Evolutionary conservation across 306 rosid genomes (phyloP).

Genomic region (Cicer arietinum): DNA sequence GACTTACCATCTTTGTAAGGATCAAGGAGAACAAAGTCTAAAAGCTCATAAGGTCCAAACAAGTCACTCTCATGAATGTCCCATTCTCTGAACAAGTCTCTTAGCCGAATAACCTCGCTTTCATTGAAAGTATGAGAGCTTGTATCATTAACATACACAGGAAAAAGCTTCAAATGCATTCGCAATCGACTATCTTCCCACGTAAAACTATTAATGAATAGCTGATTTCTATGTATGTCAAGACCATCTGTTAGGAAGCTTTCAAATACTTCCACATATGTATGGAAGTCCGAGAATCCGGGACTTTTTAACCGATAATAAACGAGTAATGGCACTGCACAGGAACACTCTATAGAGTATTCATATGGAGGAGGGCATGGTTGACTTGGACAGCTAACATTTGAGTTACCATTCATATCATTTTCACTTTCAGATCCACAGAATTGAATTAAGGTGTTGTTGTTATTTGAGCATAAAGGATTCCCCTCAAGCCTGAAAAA

Average conservation of each 20-base stretch:
- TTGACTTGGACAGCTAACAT: slow-evolving; percentile 46
- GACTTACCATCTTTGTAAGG: slow-evolving; percentile 67
- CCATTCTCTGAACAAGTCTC: slow-evolving; percentile 65
- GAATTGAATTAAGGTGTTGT: slow-evolving; percentile 41
- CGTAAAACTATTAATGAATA: slow-evolving; percentile 47
- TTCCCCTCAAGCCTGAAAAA: slow-evolving; percentile 87
- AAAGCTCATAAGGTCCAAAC: slow-evolving; percentile 89
- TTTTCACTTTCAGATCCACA: slow-evolving; percentile 61
- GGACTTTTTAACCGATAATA: slow-evolving; percentile 91
- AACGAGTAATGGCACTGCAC: slow-evolving; percentile 69
- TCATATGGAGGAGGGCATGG: slow-evolving; percentile 75
- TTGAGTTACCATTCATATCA: slow-evolving; percentile 37
- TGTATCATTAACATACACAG: slow-evolving; percentile 46
- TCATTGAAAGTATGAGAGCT: slow-evolving; percentile 45
- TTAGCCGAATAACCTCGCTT: slow-evolving; percentile 66
- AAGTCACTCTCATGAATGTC: slow-evolving; percentile 51
- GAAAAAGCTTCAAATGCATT: slow-evolving; percentile 76
- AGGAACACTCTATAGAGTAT: slow-evolving; percentile 54
- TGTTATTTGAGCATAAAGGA: slow-evolving; percentile 67
- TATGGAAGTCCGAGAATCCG: slow-evolving; percentile 65
- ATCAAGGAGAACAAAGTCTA: slow-evolving; percentile 52
- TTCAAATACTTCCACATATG: slow-evolving; percentile 53
- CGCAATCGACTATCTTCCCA: slow-evolving; percentile 81
- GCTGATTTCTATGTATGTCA: slow-evolving; percentile 50
- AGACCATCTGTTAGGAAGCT: slow-evolving; percentile 62